Percentiles rank a stretch among this genome's conserved stretches.
phyloP scores from a whole-genome alignment of 208 protist species.

The Herpetomonas tarakana region DNA sequence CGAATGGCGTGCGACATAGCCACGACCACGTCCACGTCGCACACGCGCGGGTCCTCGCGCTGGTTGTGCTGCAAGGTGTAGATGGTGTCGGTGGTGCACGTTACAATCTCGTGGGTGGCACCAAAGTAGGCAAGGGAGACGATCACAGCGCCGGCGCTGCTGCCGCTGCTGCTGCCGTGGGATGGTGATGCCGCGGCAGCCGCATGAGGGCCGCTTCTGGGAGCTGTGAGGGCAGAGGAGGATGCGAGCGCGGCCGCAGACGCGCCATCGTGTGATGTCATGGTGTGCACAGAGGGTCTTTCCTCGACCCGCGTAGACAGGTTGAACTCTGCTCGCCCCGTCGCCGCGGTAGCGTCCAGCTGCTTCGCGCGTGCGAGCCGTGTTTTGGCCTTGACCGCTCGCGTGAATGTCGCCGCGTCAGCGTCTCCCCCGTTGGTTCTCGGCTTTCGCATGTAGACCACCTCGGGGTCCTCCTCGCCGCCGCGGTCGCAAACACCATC shows the following conservation, averaged over 20 bases:
- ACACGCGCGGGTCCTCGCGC: conserved; percentile 24
- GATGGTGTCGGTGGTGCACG: conserved; percentile 48
- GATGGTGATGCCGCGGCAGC: neutral
- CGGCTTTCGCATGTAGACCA: conserved; percentile 10
- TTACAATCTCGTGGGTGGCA: conserved; percentile 57
- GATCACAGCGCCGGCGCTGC: conserved; percentile 10
- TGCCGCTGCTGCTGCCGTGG: neutral
- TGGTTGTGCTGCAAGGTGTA: conserved; percentile 49
- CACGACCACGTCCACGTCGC: conserved; percentile 43
- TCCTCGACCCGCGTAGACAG: neutral
- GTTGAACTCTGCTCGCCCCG: neutral
- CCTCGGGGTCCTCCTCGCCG: conserved; percentile 20
- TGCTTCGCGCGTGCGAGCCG: neutral
- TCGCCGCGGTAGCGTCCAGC: neutral
- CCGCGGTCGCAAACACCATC: conserved; percentile 17
- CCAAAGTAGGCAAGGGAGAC: conserved; percentile 40
- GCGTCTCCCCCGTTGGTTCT: neutral
- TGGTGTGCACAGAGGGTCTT: too few relatives aligned
- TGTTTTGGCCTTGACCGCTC: neutral
- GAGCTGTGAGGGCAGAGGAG: neutral
- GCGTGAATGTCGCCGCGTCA: neutral
- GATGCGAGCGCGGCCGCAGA: neutral
- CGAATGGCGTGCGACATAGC: conserved; percentile 38
- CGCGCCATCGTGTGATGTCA: neutral
- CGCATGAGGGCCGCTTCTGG: too few relatives aligned